A percentile compares a stretch with the other conserved stretches of the same genome.
phyloP scores from a whole-genome alignment of 2,329 filamentous ascomycete genomes.

The Cladophialophora yegresii region DNA sequence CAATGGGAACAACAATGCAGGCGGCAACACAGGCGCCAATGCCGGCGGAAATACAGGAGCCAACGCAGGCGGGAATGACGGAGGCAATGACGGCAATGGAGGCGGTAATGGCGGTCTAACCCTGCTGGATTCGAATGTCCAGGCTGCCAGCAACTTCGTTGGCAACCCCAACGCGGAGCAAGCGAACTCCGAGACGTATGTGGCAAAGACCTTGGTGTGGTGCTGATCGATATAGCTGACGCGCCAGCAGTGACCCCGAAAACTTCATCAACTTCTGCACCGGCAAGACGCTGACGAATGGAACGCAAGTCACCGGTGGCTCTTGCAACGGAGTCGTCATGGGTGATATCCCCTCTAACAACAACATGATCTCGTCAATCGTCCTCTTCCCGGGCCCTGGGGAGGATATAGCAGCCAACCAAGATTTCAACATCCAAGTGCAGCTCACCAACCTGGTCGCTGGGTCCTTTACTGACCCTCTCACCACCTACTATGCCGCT shows the following conservation, averaged over 20 bases:
- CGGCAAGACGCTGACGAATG: conserved; percentile 58
- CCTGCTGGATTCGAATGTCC: conserved; percentile 27
- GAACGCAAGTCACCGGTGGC: conserved; percentile 52
- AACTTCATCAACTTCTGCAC: conserved; percentile 65
- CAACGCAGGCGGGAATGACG: neutral
- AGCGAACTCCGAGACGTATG: conserved; percentile 31
- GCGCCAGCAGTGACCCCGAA: conserved; percentile 41
- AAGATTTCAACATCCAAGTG: conserved; percentile 53
- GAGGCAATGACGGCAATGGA: conserved; percentile 8
- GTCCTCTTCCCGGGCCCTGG: conserved; percentile 52
- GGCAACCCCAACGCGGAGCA: conserved; percentile 26
- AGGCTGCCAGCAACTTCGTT: conserved; percentile 27
- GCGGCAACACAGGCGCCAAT: conserved; percentile 12
- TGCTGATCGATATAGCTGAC: conserved; percentile 18
- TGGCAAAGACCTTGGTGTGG: neutral
- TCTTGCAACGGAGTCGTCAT: conserved; percentile 63
- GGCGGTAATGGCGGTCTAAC: conserved; percentile 18
- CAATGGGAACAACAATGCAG: conserved; percentile 13
- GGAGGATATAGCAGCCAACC: conserved; percentile 47
- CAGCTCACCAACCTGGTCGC: conserved; percentile 54
- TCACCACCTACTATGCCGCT: conserved; percentile 57
- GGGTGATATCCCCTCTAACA: conserved; percentile 56
- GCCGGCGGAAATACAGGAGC: conserved; percentile 4
- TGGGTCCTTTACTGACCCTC: conserved; percentile 58
- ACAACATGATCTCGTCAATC: conserved; percentile 59